A percentile compares a stretch with the other conserved stretches of the same genome.
phyloP scores from a whole-genome alignment of 2,329 filamentous ascomycete species.

The Alternaria triticimaculans region DNA sequence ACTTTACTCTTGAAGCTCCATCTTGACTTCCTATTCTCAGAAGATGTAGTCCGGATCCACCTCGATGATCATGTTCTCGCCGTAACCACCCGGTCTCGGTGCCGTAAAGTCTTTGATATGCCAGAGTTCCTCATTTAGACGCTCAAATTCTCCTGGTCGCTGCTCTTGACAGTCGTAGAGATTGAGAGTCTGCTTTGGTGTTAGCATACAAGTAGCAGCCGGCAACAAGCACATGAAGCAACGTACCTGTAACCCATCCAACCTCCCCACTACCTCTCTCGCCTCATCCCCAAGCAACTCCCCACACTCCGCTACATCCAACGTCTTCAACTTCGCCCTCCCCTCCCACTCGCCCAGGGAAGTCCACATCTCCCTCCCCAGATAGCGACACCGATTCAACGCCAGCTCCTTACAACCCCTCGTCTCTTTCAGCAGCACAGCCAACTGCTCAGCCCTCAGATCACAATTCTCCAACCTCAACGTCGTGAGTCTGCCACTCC shows the following conservation, averaged over 20 bases:
- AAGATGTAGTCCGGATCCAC: slow-evolving; percentile 39
- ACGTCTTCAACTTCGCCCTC: slow-evolving; percentile 13
- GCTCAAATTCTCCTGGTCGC: slow-evolving; percentile 25
- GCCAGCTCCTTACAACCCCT: slow-evolving; percentile 28
- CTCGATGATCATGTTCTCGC: slow-evolving; percentile 33
- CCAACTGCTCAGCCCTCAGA: slow-evolving; percentile 25
- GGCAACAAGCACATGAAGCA: not conserved
- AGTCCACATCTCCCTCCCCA: slow-evolving; percentile 27
- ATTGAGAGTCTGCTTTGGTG: slow-evolving; percentile 27
- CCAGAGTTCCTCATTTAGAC: slow-evolving; percentile 34
- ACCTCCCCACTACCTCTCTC: slow-evolving; percentile 1
- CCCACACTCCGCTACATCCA: slow-evolving; percentile 33
- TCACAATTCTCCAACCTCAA: slow-evolving; percentile 34
- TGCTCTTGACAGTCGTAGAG: slow-evolving; percentile 36
- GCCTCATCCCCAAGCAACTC: slow-evolving; percentile 23
- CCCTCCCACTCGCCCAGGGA: slow-evolving; percentile 32
- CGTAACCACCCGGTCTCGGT: slow-evolving; percentile 12
- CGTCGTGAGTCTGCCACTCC: slow-evolving; percentile 22
- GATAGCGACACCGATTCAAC: slow-evolving; percentile 26
- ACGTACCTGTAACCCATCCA: slow-evolving; percentile 33
- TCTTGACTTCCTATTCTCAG: not conserved
- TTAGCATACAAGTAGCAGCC: not conserved
- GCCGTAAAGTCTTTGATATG: slow-evolving; percentile 31
- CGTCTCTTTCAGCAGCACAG: slow-evolving; percentile 20
- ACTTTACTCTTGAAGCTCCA: not conserved